phyloP scores from a whole-genome alignment of 192 early-diverging fungal species.

The Podila clonocystis region DNA sequence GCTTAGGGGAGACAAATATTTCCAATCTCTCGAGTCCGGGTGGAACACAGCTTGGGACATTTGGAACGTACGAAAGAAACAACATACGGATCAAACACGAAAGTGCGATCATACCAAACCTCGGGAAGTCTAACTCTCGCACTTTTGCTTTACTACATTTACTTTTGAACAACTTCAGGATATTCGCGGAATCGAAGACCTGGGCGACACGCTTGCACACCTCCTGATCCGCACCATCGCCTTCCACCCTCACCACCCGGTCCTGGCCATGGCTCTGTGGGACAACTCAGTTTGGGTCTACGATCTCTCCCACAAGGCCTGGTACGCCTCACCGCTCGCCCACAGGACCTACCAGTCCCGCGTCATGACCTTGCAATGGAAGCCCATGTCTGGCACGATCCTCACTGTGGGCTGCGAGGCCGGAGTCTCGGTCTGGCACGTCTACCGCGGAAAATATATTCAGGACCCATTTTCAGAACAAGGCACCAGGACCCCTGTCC shows the following conservation, averaged over 20 bases:
- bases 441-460: conserved; percentile 22
- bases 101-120: neutral
- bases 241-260: conserved; percentile 78
- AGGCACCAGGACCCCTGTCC: neutral
- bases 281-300: conserved; percentile 76
- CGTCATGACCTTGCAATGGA: conserved; percentile 39
- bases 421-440: conserved; percentile 37
- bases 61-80: conserved; percentile 17
- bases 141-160: neutral
- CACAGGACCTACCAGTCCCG: conserved; percentile 16
- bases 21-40: conserved; percentile 7
- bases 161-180: neutral
- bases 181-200: neutral
- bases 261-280: conserved; percentile 76
- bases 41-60: conserved; percentile 33
- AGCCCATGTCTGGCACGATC: conserved; percentile 43
- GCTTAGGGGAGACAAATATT: conserved; percentile 31
- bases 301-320: conserved; percentile 65
- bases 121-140: neutral
- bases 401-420: conserved; percentile 25
- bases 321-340: conserved; percentile 50
- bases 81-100: neutral
- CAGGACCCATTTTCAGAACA: neutral
- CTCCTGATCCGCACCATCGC: conserved; percentile 67
- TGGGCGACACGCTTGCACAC: conserved; percentile 40